phyloP scores from a whole-genome alignment of 2,329 filamentous ascomycete species.

The Diplodia seriata region DNA sequence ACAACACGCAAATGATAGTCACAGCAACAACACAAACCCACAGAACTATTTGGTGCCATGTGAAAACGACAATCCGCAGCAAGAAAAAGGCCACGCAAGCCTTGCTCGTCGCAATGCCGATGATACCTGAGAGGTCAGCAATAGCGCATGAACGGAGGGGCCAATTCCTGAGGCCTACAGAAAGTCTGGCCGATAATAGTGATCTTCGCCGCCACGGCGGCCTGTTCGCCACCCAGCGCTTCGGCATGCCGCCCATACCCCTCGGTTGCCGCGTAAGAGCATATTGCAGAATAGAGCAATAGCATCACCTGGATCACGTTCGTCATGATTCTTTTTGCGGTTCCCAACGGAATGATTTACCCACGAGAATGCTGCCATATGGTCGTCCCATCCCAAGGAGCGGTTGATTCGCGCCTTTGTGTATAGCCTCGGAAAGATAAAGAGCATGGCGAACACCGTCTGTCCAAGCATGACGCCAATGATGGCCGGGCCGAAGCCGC shows the following conservation, averaged over 20 bases:
- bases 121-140: slow-evolving; percentile 33
- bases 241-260: slow-evolving; percentile 41
- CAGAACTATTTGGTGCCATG: slow-evolving; percentile 42
- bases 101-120: slow-evolving; percentile 44
- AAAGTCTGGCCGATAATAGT: slow-evolving; percentile 43
- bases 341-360: neutral
- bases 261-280: slow-evolving; percentile 39
- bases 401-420: slow-evolving; percentile 41
- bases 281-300: slow-evolving; percentile 39
- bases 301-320: slow-evolving; percentile 37
- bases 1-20: slow-evolving; percentile 40
- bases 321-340: neutral
- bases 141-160: no score
- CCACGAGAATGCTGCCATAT: slow-evolving; percentile 37
- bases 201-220: slow-evolving; percentile 44
- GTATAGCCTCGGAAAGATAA: slow-evolving; percentile 41
- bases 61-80: slow-evolving; percentile 41
- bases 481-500: slow-evolving; percentile 20
- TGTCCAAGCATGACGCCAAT: slow-evolving; percentile 43
- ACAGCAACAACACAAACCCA: slow-evolving; percentile 44
- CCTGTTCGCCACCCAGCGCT: slow-evolving; percentile 37
- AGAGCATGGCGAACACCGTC: slow-evolving; percentile 38
- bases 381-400: slow-evolving; percentile 43
- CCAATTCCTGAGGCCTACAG: slow-evolving; percentile 32
- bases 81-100: slow-evolving; percentile 43